phyloP scores from a whole-genome alignment of 805 yeast genomes.

The Saturnispora zaruensis region DNA sequence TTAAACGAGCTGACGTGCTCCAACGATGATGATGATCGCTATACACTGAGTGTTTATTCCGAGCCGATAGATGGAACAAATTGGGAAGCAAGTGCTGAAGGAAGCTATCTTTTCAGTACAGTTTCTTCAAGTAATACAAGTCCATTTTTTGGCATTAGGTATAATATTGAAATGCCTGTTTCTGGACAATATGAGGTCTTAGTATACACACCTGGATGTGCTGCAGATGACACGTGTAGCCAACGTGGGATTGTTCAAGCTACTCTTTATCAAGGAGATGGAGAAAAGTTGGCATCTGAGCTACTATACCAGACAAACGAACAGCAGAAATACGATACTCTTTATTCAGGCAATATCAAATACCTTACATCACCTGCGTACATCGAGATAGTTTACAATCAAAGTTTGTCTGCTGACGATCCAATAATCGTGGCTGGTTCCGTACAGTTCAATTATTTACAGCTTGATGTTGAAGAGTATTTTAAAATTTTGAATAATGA shows the following conservation, averaged over 20 bases:
- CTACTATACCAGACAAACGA: conserved; percentile 73
- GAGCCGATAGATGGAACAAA: conserved; percentile 13
- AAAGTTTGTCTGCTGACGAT: conserved; percentile 28
- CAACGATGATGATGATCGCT: neutral
- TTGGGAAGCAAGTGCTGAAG: conserved; percentile 20
- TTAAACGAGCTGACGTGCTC: conserved; percentile 35
- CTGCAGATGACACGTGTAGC: conserved; percentile 54
- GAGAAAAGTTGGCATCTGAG: conserved; percentile 32
- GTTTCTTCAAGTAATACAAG: conserved; percentile 23
- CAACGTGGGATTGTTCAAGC: conserved; percentile 74
- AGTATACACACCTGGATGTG: conserved; percentile 84
- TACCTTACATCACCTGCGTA: conserved; percentile 31
- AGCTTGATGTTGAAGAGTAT: conserved; percentile 10
- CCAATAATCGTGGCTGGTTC: conserved; percentile 66
- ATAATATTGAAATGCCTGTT: conserved; percentile 59
- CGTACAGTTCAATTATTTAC: conserved; percentile 34
- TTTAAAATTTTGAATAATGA: conserved; percentile 22
- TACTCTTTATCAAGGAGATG: conserved; percentile 46
- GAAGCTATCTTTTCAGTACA: conserved; percentile 21
- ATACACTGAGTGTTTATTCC: conserved; percentile 9
- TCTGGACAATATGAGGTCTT: conserved; percentile 69
- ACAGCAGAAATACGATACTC: conserved; percentile 67
- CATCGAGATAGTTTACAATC: conserved; percentile 34
- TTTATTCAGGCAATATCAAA: conserved; percentile 63
- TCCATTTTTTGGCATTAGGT: conserved; percentile 35